A percentile compares a stretch with the other conserved stretches of the same genome.
These are phyloP conservation scores for Exutisphaerella laricina DNA, from an alignment of 2,329 filamentous ascomycete genomes.

Conservation along the genomic window DNA sequence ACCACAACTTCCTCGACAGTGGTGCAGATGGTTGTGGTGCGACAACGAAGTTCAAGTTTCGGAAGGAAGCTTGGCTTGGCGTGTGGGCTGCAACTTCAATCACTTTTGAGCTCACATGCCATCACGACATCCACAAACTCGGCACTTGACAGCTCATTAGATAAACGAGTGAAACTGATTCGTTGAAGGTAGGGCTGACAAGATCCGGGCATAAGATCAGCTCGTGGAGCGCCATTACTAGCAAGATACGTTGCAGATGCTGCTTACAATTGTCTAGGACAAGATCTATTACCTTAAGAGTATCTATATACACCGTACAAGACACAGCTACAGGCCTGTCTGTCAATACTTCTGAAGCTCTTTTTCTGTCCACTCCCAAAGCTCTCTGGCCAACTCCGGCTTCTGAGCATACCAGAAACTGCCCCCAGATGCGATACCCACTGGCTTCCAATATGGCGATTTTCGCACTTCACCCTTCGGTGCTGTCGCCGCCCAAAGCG, in stretches of 20 bases:
- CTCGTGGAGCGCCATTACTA: too few species aligned
- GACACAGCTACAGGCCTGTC: too few species aligned
- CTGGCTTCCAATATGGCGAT: conserved; percentile 24
- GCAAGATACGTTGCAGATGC: too few species aligned
- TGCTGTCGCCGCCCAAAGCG: conserved; percentile 27
- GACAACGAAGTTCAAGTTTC: neutral
- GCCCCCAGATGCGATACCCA: conserved; percentile 19
- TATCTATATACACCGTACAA: too few species aligned
- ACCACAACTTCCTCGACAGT: conserved; percentile 24
- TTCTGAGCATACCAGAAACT: conserved; percentile 23
- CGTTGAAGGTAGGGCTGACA: too few species aligned
- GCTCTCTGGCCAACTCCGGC: conserved; percentile 26
- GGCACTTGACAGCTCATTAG: too few species aligned
- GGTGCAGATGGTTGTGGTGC: conserved; percentile 2
- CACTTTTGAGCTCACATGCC: neutral
- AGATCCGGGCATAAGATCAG: too few species aligned
- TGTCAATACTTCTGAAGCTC: conserved; percentile 18
- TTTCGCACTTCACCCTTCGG: conserved; percentile 17
- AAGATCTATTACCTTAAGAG: too few species aligned
- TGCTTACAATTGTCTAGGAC: too few species aligned
- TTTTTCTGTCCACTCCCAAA: conserved; percentile 39
- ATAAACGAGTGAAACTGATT: too few species aligned
- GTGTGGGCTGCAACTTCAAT: neutral
- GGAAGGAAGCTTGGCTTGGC: neutral
- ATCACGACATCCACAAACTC: too few species aligned